A percentile compares a stretch with the other conserved stretches of the same genome.
phyloP scores from a whole-genome alignment of 257 asterid species.

The Nicotiana benthamiana region DNA sequence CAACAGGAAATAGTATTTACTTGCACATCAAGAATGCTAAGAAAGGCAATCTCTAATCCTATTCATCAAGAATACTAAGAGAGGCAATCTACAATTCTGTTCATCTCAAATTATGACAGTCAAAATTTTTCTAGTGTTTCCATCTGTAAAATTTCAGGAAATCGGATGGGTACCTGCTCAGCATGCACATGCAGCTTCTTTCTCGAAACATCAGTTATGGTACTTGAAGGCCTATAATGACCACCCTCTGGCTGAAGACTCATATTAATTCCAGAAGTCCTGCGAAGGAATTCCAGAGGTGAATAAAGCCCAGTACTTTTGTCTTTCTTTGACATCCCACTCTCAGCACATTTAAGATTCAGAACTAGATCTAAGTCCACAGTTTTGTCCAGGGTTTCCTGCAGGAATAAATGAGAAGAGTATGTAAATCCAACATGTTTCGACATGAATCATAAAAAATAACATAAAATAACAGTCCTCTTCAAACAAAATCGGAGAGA shows the following conservation, averaged over 20 bases:
- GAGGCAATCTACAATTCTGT: not conserved
- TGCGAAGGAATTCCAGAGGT: constrained; percentile 32
- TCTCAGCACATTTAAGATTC: constrained; percentile 60
- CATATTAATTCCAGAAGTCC: constrained; percentile 39
- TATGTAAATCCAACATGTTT: not conserved
- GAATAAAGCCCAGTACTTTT: constrained; percentile 27
- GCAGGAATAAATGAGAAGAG: constrained; percentile 13
- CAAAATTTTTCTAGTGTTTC: not conserved
- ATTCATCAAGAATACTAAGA: not conserved
- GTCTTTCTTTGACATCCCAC: constrained; percentile 29
- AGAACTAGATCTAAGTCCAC: constrained; percentile 78
- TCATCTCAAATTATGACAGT: not conserved
- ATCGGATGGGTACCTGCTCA: constrained; percentile 51
- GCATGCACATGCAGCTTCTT: constrained; percentile 47
- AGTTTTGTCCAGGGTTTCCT: constrained; percentile 78
- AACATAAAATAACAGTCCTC: not conserved
- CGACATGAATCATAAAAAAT: not conserved
- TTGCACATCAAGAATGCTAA: not conserved
- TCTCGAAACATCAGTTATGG: constrained; percentile 31
- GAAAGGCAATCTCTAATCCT: not conserved
- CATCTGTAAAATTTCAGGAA: not conserved
- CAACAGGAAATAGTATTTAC: not conserved
- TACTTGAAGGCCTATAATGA: constrained; percentile 26
- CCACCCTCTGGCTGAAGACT: constrained; percentile 23
- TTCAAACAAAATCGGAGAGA: not conserved